These are phyloP conservation scores for Aspergillus puulaauensis DNA, from an alignment of 2,329 filamentous ascomycete genomes.

Conservation along the genomic window DNA sequence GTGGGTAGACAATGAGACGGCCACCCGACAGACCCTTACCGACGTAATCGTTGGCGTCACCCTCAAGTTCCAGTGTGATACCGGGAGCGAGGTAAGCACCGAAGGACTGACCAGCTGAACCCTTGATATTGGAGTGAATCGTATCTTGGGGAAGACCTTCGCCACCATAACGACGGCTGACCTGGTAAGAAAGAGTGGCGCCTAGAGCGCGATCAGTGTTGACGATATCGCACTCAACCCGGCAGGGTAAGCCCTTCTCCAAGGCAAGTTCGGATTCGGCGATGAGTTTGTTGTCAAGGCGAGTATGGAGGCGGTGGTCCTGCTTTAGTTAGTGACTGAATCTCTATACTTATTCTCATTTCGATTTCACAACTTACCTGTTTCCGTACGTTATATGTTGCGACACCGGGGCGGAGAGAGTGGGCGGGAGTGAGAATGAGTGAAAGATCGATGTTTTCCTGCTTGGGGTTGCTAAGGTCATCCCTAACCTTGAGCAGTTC, in stretches of 20 bases:
- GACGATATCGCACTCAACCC: slow-evolving; percentile 93
- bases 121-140: slow-evolving; percentile 94
- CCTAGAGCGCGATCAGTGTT: slow-evolving; percentile 95
- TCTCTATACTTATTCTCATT: too few species aligned
- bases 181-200: slow-evolving; percentile 91
- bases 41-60: slow-evolving; percentile 94
- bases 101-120: slow-evolving; percentile 94
- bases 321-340: slow-evolving; percentile 55
- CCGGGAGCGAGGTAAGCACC: slow-evolving; percentile 91
- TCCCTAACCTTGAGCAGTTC: slow-evolving; percentile 84
- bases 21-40: slow-evolving; percentile 94
- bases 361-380: too few species aligned
- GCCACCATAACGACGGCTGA: slow-evolving; percentile 89
- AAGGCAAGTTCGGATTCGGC: slow-evolving; percentile 91
- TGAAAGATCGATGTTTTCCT: slow-evolving; percentile 87
- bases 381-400: slow-evolving; percentile 91
- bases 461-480: slow-evolving; percentile 84
- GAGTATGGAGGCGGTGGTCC: slow-evolving; percentile 88
- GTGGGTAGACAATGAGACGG: slow-evolving; percentile 89
- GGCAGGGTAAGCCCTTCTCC: slow-evolving; percentile 87
- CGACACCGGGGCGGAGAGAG: slow-evolving; percentile 88
- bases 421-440: slow-evolving; percentile 94
- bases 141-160: slow-evolving; percentile 87
- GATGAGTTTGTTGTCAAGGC: slow-evolving; percentile 95
- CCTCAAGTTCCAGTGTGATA: slow-evolving; percentile 91